Conservation (phyloP, 2,329 filamentous ascomycete genomes). For the Aspergillus quadricinctus region DNA sequence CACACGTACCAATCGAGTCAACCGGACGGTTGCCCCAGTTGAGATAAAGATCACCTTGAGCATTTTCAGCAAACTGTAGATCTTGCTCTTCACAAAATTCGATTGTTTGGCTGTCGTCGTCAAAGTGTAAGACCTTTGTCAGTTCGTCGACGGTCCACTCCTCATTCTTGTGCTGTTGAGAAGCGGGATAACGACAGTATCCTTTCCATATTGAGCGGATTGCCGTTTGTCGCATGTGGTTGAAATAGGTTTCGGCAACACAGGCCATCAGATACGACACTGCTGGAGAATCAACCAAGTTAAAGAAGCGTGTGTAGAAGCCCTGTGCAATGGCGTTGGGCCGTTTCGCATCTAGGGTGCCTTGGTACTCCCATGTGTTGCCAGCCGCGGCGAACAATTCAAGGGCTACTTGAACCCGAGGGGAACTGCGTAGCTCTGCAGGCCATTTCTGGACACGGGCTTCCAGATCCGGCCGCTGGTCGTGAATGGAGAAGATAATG, state of each 20-base stretch:
- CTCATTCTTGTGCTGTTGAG: conserved; percentile 47
- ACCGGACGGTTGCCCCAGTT: conserved; percentile 46
- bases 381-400: conserved; percentile 54
- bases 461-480: conserved; percentile 52
- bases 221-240: conserved; percentile 52
- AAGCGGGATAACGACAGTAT: conserved; percentile 46
- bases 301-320: conserved; percentile 57
- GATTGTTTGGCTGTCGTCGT: conserved; percentile 50
- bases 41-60: conserved; percentile 47
- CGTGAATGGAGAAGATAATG: conserved; percentile 53
- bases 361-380: conserved; percentile 50
- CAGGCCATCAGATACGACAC: conserved; percentile 62
- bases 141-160: conserved; percentile 56
- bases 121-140: conserved; percentile 51
- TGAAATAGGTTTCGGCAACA: conserved; percentile 61
- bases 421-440: conserved; percentile 45
- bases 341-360: conserved; percentile 47
- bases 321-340: conserved; percentile 53
- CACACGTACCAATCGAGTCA: conserved; percentile 45
- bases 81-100: conserved; percentile 53
- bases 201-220: conserved; percentile 53
- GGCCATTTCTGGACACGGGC: conserved; percentile 56
- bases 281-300: conserved; percentile 49
- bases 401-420: conserved; percentile 53
- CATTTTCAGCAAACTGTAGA: conserved; percentile 46